Base-by-base conservation (phyloP, 192 early-diverging fungal genomes). In the Martensiomyces pterosporus region DNA sequence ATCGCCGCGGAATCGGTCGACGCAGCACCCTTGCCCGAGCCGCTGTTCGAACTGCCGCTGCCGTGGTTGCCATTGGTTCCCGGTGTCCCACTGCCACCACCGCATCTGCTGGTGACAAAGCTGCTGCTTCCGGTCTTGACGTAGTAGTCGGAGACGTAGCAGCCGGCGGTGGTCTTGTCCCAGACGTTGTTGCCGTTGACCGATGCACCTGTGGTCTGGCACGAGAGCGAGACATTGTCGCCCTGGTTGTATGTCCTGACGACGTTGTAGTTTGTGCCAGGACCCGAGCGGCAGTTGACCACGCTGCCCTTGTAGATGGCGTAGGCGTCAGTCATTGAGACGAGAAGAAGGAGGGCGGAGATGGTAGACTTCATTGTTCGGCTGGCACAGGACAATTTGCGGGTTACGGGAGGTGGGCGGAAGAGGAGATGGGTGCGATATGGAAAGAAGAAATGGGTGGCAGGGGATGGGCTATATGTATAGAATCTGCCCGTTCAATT, bases 111-210 rank as follows among this genome's bases (percentile, higher is more conserved):
- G n/a, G 38, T 7, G 38, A n/a, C 38, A n/a, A 39, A n/a, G n/a
- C 14, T 15, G n/a, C 7, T 39, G 7, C n/a, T 32, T n/a, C 38
- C 38, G 5, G 38, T 39, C 38, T 39, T 39, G 15, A 56, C 44
- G 35, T 56, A 56, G 23, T 56, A 56, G 24, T 56, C 54, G 2
- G 44, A 24, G 4, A 44, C 40, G 27, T 56, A 56, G 44, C 42
- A 46, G 54, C 44, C 54, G 17, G 32, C 44, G 4, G 6, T 39
- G 15, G 38, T 18, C 38, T n/a, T n/a, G 19, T 39, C 38, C 38
- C 38, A 39, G 15, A 39, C n/a, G 7, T 5, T 39, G 38, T 18
- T n/a, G 19, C 38, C 38, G 4, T 39, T 19, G 19, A 39, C 19
- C 8, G 5, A 5, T 19, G 7, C n/a, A 5, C 38, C 38, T 18